Conservation (phyloP, 2,329 filamentous ascomycete genomes). For the Cladobotryum mycophilum region DNA sequence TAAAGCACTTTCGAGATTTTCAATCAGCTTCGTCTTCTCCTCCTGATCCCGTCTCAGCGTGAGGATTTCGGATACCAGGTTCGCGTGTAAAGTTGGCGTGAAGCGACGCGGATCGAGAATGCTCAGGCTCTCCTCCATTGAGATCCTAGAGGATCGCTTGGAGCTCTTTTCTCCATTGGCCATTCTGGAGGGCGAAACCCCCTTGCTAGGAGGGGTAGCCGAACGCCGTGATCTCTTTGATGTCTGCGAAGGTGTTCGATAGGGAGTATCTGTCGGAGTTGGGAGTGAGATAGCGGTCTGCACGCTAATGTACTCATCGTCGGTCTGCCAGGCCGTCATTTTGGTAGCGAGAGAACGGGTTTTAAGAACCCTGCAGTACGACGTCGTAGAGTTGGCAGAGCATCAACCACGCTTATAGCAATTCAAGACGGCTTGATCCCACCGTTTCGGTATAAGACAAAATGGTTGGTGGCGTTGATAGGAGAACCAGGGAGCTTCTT, state of each 20-base stretch:
- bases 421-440: not conserved
- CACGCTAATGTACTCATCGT: conserved; percentile 52
- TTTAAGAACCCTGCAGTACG: not conserved
- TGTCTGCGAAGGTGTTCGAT: conserved; percentile 62
- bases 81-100: conserved; percentile 91
- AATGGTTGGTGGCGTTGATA: conserved; percentile 2
- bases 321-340: conserved; percentile 57
- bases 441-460: conserved; percentile 11
- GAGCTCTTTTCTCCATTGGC: conserved; percentile 38
- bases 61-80: conserved; percentile 89
- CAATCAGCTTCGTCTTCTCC: conserved; percentile 79
- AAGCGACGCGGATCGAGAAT: conserved; percentile 86
- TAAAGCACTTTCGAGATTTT: conserved; percentile 71
- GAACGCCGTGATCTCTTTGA: conserved; percentile 56
- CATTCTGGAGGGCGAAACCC: conserved; percentile 53
- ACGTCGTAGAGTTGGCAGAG: not conserved
- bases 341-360: conserved; percentile 13
- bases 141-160: conserved; percentile 48
- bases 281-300: conserved; percentile 56
- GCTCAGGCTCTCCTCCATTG: conserved; percentile 61
- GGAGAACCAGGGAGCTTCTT: not conserved
- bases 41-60: conserved; percentile 83
- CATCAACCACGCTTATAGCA: not conserved
- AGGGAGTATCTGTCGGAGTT: conserved; percentile 65
- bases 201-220: conserved; percentile 53